phyloP scores from a whole-genome alignment of 1,139 yeast species.

The Magnusiomyces ingens region DNA sequence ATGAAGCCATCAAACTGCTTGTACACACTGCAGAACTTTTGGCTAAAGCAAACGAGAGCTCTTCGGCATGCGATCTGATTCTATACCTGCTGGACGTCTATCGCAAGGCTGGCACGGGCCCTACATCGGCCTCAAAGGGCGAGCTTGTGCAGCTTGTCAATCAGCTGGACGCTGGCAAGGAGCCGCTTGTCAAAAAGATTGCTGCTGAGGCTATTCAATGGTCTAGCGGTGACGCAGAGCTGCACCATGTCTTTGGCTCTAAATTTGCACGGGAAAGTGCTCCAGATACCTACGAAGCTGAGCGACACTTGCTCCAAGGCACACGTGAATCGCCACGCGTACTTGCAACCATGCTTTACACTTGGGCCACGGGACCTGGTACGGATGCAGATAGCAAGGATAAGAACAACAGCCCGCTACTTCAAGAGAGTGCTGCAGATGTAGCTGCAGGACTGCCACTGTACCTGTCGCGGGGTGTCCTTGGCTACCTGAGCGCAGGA shows the following conservation, averaged over 20 bases:
- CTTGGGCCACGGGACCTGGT: constrained; percentile 45
- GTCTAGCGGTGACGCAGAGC: constrained; percentile 72
- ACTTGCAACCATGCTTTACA: constrained; percentile 49
- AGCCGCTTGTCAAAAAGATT: constrained; percentile 61
- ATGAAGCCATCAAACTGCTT: constrained; percentile 66
- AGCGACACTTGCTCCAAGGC: constrained; percentile 60
- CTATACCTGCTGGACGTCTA: constrained; percentile 65
- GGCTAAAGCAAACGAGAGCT: constrained; percentile 62
- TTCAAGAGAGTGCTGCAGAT: constrained; percentile 10
- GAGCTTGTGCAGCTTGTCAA: constrained; percentile 28
- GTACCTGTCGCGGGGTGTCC: constrained; percentile 54
- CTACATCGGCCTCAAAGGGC: constrained; percentile 5
- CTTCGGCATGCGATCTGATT: constrained; percentile 76
- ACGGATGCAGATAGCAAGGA: constrained; percentile 9
- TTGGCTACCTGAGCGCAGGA: constrained; percentile 60
- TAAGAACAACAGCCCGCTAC: not conserved
- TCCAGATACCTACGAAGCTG: constrained; percentile 42
- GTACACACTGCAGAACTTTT: constrained; percentile 64
- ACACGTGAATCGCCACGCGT: constrained; percentile 50
- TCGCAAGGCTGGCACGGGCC: constrained; percentile 39
- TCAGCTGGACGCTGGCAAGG: constrained; percentile 45
- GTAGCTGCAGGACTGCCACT: constrained; percentile 40
- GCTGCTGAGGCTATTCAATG: constrained; percentile 59
- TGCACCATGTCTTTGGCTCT: constrained; percentile 69
- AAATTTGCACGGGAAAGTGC: constrained; percentile 41